Base-by-base conservation (phyloP, 2,329 filamentous ascomycete species). In the Lasiodiplodia citricola region DNA sequence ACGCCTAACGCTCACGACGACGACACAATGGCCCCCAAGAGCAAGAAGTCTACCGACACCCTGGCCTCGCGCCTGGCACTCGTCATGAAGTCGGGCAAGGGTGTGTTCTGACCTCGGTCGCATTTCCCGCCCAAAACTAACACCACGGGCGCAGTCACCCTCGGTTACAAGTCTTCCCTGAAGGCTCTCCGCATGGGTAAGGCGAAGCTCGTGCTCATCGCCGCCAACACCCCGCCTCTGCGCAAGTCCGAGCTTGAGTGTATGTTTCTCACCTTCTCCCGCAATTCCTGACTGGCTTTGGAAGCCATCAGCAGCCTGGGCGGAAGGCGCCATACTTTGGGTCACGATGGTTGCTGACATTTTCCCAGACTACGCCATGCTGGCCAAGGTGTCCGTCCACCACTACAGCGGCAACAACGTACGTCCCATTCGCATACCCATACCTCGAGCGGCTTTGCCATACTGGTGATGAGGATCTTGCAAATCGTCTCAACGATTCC, bases 321-420 rank as follows among this genome's bases (percentile, higher is more conserved):
- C 8, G 1, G 31, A 35, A 35, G 31, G 31, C 31, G 31, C 31
- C 31, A 10, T 2, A 31, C 2, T 35, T 10, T 35, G 1, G 1
- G 31, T 31, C 31, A 31, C 31, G 7, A 35, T 35, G 6, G 14
- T 3, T 18, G 5, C 41, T 44, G 4, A 44, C 41, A 7, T 18
- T 18, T 7, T 14, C 16, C 16, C 3, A 51, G 50, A 87, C 86
- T 81, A 75, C 75, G 71, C 69, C 68, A 76, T 75, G 69, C 52
- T 63, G n/a, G 37, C 90, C 83, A 97, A 98, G 91, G 93, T 91
- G 78, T 90, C 92, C 74, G 95, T 98, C 80, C 95, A 98, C 89
- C 96, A 98, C 89, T 98, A 97, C 87, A 89, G 88, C 76, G 95
- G 96, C 80, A 97, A 96, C 91, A 98, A 98, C 90, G 95, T 98